Base-by-base conservation (phyloP, 2,329 filamentous ascomycete species). In the Corinectria fuckeliana region DNA sequence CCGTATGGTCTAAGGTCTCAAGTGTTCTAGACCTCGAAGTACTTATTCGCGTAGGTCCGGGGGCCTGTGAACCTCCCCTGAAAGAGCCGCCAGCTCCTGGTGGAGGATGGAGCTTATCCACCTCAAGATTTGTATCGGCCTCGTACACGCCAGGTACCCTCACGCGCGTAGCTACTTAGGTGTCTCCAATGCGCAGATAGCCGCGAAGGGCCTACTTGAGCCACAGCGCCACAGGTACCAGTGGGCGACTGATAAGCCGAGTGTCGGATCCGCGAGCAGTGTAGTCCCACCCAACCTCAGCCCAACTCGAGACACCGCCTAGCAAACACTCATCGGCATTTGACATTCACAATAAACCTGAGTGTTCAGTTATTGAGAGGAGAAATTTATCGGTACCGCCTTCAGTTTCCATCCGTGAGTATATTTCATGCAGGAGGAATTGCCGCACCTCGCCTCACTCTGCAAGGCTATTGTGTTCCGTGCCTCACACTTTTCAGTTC, bases 271-370 rank as follows among this genome's bases (percentile, higher is more conserved):
- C 39, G 28, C 55, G 21, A 26, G 41, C 50, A 45, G 50, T 21
- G 7, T 10, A 34, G 50, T 58, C 56, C 56, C 56, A 58, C 56
- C 45, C 56, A 45, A 54, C 50, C 55, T 53, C 50, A 53, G 56
- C 56, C 56, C 50, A 58, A 58, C 50, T 53, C 32, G 23, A 53
- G 56, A 54, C 50, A 58, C 56, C 56, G 56, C 56, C 50, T 41
- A 52, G 42, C 26, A 58, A 58, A 49, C 34, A 6, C 13, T 28
- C 42, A n/a, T 45, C n/a, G 25, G 28, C 14, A 28, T 20, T 45
- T 10, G 25, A 45, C 14, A 28, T 20, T 28, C 23, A 45, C 26
- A 26, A 45, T 16, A 18, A 28, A 9, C 25, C 18, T 45, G 16
- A 23, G 16, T 23, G 23, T 3, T 10, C 18, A 28, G 10, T n/a